Evolutionary conservation across 176 grass and related monocot species (phyloP).

Genomic region (Aegilops longissima): DNA sequence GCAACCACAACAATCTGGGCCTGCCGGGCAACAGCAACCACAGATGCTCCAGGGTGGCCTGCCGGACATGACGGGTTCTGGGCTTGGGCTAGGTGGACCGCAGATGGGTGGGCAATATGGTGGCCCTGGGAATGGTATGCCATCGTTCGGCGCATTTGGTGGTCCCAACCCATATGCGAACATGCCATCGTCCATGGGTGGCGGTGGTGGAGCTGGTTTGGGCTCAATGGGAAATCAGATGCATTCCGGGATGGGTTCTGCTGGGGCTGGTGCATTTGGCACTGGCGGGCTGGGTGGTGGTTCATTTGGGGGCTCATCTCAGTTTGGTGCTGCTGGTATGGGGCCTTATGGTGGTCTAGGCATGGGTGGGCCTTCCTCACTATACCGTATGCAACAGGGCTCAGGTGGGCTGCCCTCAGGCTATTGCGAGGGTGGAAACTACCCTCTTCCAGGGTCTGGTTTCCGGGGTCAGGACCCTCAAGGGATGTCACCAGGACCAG

Average conservation of each 20-base stretch:
- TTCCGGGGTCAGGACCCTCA: conserved; percentile 67
- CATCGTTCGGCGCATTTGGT: conserved; percentile 47
- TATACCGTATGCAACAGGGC: conserved; percentile 63
- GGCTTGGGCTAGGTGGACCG: conserved; percentile 43
- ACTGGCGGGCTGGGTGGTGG: conserved; percentile 55
- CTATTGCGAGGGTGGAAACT: conserved; percentile 71
- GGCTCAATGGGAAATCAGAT: conserved; percentile 55
- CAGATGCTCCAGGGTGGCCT: conserved; percentile 54
- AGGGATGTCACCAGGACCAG: conserved; percentile 61
- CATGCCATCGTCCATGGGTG: conserved; percentile 61
- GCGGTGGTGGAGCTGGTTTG: conserved; percentile 44
- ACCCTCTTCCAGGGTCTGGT: conserved; percentile 52
- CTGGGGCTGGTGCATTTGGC: conserved; percentile 48
- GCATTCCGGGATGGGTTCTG: conserved; percentile 37
- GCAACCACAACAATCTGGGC: conserved; percentile 44
- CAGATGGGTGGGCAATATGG: conserved; percentile 59
- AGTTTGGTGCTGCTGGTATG: conserved; percentile 61
- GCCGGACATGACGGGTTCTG: conserved; percentile 46
- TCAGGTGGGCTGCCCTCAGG: conserved; percentile 47
- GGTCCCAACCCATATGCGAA: conserved; percentile 55
- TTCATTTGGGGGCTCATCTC: conserved; percentile 52
- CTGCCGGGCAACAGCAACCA: conserved; percentile 30
- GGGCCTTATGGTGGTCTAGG: conserved; percentile 69
- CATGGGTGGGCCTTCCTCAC: conserved; percentile 46
- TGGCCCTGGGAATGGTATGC: conserved; percentile 57